Evolutionary conservation across 2,329 filamentous ascomycete species (phyloP).

Genomic region (Claviceps sp.): DNA sequence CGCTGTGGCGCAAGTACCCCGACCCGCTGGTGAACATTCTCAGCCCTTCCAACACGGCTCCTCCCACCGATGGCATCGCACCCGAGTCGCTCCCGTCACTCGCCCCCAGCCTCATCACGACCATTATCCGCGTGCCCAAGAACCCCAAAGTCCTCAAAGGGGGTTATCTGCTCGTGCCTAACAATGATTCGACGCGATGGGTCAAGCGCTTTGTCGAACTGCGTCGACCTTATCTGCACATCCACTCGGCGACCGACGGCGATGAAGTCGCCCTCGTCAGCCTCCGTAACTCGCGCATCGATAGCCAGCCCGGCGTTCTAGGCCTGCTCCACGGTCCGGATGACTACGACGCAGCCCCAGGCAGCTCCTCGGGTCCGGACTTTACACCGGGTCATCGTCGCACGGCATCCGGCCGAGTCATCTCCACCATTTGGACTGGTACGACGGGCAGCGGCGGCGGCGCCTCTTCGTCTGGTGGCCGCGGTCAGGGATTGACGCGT

Average conservation of each 20-base stretch:
- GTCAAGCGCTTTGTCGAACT: conserved; percentile 87
- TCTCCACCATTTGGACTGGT: conserved; percentile 43
- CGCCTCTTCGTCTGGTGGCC: conserved; percentile 6
- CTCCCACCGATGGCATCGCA: conserved; percentile 49
- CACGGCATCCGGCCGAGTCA: conserved; percentile 36
- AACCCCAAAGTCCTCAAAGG: conserved; percentile 72
- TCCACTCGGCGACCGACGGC: conserved; percentile 72
- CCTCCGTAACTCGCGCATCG: conserved; percentile 77
- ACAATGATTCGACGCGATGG: conserved; percentile 72
- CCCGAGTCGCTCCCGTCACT: conserved; percentile 34
- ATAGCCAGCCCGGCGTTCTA: conserved; percentile 80
- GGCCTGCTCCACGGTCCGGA: conserved; percentile 50
- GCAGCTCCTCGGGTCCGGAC: conserved; percentile 18
- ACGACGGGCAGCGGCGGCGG: conserved; percentile 22
- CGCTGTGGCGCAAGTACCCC: conserved; percentile 50
- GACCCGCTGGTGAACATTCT: conserved; percentile 44
- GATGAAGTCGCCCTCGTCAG: conserved; percentile 87
- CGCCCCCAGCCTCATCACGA: conserved; percentile 57
- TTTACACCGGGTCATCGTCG: conserved; percentile 34
- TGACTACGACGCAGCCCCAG: conserved; percentile 22
- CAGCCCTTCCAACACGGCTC: conserved; percentile 48
- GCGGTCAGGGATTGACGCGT: conserved; percentile 31
- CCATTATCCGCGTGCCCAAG: conserved; percentile 65
- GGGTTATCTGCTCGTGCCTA: conserved; percentile 76
- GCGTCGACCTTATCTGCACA: conserved; percentile 77